phyloP scores from a whole-genome alignment of 2,329 filamentous ascomycete genomes.

The Fusarium nisikadoi region DNA sequence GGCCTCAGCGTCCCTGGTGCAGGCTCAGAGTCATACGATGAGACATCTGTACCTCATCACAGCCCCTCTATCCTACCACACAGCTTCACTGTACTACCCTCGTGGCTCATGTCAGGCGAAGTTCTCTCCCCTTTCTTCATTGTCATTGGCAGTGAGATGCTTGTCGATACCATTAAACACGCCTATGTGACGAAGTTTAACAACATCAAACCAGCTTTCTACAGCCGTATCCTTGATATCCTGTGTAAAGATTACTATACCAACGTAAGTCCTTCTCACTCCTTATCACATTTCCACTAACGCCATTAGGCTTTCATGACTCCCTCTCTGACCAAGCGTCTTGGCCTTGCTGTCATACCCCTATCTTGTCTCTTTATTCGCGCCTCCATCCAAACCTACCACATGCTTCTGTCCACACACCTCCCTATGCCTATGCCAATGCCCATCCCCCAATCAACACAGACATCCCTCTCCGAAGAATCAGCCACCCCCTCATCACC shows the following conservation, averaged over 20 bases:
- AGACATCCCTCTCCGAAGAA: slow-evolving; percentile 73
- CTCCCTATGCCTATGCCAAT: slow-evolving; percentile 81
- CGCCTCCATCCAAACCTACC: slow-evolving; percentile 93
- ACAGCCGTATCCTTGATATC: slow-evolving; percentile 89
- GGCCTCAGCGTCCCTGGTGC: slow-evolving; percentile 74
- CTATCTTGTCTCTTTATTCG: slow-evolving; percentile 95
- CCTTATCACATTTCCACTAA: slow-evolving; percentile 21
- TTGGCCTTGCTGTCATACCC: slow-evolving; percentile 91
- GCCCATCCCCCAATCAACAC: slow-evolving; percentile 69
- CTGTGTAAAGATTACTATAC: slow-evolving; percentile 98
- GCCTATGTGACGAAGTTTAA: slow-evolving; percentile 99
- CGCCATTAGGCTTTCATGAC: slow-evolving; percentile 79
- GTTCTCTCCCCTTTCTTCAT: slow-evolving; percentile 93
- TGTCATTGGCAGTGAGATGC: slow-evolving; percentile 94
- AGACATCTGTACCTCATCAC: slow-evolving; percentile 68
- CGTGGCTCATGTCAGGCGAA: slow-evolving; percentile 80
- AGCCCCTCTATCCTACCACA: slow-evolving; percentile 83
- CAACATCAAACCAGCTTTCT: slow-evolving; percentile 91
- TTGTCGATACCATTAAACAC: slow-evolving; percentile 97
- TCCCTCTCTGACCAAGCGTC: slow-evolving; percentile 86
- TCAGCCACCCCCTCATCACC: slow-evolving; percentile 73
- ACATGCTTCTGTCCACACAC: slow-evolving; percentile 95
- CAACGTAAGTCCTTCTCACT: slow-evolving; percentile 67
- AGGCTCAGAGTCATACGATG: slow-evolving; percentile 60
- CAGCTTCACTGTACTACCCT: slow-evolving; percentile 89